Conservation (phyloP, 2,329 filamentous ascomycete genomes). For the Claviceps digitariae region DNA sequence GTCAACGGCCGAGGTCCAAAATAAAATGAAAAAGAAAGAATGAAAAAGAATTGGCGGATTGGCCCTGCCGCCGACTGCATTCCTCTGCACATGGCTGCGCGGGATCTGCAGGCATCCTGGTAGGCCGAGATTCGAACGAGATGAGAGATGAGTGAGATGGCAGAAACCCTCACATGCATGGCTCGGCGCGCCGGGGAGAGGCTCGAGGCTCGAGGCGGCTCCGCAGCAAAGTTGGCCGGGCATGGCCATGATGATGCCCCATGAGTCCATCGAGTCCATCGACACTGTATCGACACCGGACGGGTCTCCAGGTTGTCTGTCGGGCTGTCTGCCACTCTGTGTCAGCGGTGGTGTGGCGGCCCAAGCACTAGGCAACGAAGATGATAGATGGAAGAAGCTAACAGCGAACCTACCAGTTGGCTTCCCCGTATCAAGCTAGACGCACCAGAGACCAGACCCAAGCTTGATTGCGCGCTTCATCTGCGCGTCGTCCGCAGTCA, state of each 20-base stretch:
- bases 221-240: neutral
- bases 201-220: neutral
- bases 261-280: too few species aligned
- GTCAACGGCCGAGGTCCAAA: neutral
- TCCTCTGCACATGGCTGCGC: neutral
- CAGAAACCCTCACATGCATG: neutral
- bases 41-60: neutral
- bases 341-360: neutral
- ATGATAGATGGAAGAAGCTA: neutral
- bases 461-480: neutral
- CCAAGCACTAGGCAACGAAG: too few species aligned
- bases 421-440: neutral
- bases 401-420: neutral
- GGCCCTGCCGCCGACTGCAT: neutral
- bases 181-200: neutral
- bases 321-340: too few species aligned
- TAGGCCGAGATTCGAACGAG: neutral
- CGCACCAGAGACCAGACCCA: too few species aligned
- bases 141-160: neutral
- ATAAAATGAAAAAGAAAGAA: neutral
- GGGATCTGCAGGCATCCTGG: neutral
- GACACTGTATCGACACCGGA: too few species aligned
- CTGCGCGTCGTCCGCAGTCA: neutral
- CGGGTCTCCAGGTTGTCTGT: too few species aligned
- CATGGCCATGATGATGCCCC: neutral